phyloP scores from a whole-genome alignment of 805 yeast species.

The Candida insectorum region DNA sequence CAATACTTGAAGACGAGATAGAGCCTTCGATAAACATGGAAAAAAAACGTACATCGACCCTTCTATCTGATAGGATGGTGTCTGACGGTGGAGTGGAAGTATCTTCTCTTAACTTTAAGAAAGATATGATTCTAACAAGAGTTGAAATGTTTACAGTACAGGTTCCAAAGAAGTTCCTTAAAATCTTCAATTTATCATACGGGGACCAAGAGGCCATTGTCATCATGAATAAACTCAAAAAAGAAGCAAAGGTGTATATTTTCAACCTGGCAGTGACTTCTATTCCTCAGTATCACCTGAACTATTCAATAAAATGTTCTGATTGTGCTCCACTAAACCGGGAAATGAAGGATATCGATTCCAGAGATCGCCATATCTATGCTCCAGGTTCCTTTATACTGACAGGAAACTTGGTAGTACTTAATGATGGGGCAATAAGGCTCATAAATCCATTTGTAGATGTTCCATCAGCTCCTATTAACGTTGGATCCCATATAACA shows the following conservation, averaged over 20 bases:
- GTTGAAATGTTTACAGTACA: slow-evolving; percentile 42
- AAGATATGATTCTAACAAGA: slow-evolving; percentile 69
- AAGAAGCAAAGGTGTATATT: slow-evolving; percentile 49
- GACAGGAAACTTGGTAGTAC: slow-evolving; percentile 45
- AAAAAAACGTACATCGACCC: slow-evolving; percentile 41
- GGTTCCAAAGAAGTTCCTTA: slow-evolving; percentile 27
- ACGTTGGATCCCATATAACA: slow-evolving; percentile 11
- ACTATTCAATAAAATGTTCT: slow-evolving; percentile 22
- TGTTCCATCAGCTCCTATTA: slow-evolving; percentile 9
- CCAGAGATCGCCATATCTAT: too few relatives aligned
- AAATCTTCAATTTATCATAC: slow-evolving; percentile 37
- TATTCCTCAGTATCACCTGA: slow-evolving; percentile 30
- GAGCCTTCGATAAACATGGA: slow-evolving; percentile 40
- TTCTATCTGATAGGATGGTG: slow-evolving; percentile 42
- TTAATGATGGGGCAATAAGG: slow-evolving; percentile 32
- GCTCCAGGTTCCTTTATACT: too few relatives aligned
- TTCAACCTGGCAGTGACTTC: slow-evolving; percentile 35
- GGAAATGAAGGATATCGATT: slow-evolving; percentile 17
- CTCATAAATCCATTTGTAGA: slow-evolving; percentile 60
- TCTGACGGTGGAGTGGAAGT: too few relatives aligned
- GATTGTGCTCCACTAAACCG: slow-evolving; percentile 40
- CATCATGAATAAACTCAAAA: slow-evolving; percentile 41
- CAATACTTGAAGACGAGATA: too few relatives aligned
- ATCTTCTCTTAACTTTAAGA: too few relatives aligned
- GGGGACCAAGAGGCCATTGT: slow-evolving; percentile 62